Percentiles rank a stretch among this genome's conserved stretches.
Evolutionary conservation across 2,329 filamentous ascomycete genomes (phyloP).

Genomic region (Clonostachys rhizophaga): DNA sequence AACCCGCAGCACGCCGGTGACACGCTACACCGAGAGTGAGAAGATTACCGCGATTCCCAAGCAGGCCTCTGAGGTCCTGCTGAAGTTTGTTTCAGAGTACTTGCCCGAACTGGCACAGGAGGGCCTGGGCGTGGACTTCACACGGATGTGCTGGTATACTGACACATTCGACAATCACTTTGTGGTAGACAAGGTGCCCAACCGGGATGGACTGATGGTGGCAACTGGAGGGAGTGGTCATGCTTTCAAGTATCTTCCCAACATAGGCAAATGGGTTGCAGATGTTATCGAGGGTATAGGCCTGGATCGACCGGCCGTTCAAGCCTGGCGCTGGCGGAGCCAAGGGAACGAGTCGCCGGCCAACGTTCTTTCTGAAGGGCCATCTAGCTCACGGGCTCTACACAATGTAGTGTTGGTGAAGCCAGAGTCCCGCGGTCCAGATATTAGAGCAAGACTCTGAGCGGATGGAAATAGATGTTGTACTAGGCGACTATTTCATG

Average conservation of each 20-base stretch:
- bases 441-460: too few relatives aligned
- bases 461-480: too few relatives aligned
- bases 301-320: conserved; percentile 15
- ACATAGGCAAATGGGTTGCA: conserved; percentile 46
- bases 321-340: conserved; percentile 12
- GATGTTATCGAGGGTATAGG: conserved; percentile 37
- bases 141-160: conserved; percentile 8
- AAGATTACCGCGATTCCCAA: conserved; percentile 14
- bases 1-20: conserved; percentile 31
- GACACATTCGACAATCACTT: conserved; percentile 12
- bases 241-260: conserved; percentile 54
- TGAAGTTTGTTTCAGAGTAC: conserved; percentile 27
- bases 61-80: conserved; percentile 17
- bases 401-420: too few relatives aligned
- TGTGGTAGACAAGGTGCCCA: conserved; percentile 25
- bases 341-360: too few relatives aligned
- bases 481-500: too few relatives aligned
- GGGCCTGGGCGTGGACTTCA: conserved; percentile 27
- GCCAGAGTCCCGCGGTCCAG: too few relatives aligned
- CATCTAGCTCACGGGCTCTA: too few relatives aligned
- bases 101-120: conserved; percentile 32
- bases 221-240: conserved; percentile 56
- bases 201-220: conserved; percentile 54
- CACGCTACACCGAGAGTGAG: conserved; percentile 22
- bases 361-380: too few relatives aligned